Evolutionary conservation across 75 land plant species (phyloP).

Genomic region (Azolla pinnata): DNA sequence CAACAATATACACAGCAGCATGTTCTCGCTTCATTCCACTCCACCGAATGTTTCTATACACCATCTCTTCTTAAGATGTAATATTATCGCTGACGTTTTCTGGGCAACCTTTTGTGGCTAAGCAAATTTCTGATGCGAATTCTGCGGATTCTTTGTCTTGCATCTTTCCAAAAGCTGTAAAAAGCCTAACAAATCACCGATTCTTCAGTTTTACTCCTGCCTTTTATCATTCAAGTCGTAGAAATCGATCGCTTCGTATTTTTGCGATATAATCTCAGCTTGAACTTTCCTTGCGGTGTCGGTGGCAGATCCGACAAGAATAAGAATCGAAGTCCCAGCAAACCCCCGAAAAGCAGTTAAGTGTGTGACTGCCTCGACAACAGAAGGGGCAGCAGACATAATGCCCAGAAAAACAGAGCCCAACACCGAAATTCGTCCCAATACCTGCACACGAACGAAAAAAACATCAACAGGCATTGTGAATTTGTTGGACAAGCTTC

Average conservation of each 20-base stretch:
- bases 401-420: conserved; percentile 90
- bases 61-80: too few relatives aligned
- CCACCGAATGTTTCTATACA: too few relatives aligned
- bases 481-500: too few relatives aligned
- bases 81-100: too few relatives aligned
- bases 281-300: conserved; percentile 98
- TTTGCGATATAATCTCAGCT: conserved; percentile 98
- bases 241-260: conserved; percentile 91
- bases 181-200: too few relatives aligned
- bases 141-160: too few relatives aligned
- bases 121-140: too few relatives aligned
- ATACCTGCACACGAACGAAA: conserved; percentile 44
- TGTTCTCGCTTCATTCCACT: too few relatives aligned
- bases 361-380: conserved; percentile 84
- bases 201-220: neutral
- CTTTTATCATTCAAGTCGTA: conserved; percentile 47
- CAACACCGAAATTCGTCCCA: conserved; percentile 88
- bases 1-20: too few relatives aligned
- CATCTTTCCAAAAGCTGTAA: too few relatives aligned
- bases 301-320: conserved; percentile 98
- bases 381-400: conserved; percentile 87
- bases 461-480: too few relatives aligned
- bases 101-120: too few relatives aligned
- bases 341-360: conserved; percentile 93
- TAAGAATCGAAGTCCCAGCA: conserved; percentile 96